These are phyloP conservation scores for Aspergillus fischeri DNA, from an alignment of 2,329 filamentous ascomycete species.

Conservation along the genomic window DNA sequence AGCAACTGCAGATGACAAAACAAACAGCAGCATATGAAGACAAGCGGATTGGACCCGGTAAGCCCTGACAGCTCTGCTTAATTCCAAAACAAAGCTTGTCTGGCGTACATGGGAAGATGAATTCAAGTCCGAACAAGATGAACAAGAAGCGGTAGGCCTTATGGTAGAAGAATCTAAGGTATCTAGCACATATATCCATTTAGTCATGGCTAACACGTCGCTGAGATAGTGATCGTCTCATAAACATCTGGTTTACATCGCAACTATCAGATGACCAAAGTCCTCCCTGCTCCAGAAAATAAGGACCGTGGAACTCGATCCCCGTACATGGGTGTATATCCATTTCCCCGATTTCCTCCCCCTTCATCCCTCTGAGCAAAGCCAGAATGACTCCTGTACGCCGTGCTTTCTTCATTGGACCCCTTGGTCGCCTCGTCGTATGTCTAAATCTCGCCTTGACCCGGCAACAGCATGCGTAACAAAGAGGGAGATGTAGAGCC, in stretches of 20 bases:
- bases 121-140: not conserved
- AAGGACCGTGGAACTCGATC: conserved; percentile 7
- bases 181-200: conserved; percentile 28
- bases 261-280: conserved; percentile 5
- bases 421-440: not conserved
- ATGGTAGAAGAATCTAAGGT: not conserved
- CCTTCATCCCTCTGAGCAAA: conserved; percentile 20
- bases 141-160: too few relatives aligned
- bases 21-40: too few relatives aligned
- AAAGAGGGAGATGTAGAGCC: conserved; percentile 9
- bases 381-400: conserved; percentile 33
- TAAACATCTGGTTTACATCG: conserved; percentile 20
- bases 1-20: too few relatives aligned
- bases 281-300: not conserved
- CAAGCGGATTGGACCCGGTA: too few relatives aligned
- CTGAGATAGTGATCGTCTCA: conserved; percentile 24
- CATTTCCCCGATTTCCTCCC: conserved; percentile 7
- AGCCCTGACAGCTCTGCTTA: too few relatives aligned
- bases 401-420: conserved; percentile 20
- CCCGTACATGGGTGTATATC: conserved; percentile 9
- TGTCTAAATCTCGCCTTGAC: conserved; percentile 1
- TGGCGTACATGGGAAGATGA: not conserved
- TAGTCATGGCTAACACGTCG: conserved; percentile 30
- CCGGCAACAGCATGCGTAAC: conserved; percentile 2
- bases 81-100: too few relatives aligned